These are phyloP conservation scores for Pleomassaria siparia DNA, from an alignment of 2,329 filamentous ascomycete genomes.

Conservation along the genomic window DNA sequence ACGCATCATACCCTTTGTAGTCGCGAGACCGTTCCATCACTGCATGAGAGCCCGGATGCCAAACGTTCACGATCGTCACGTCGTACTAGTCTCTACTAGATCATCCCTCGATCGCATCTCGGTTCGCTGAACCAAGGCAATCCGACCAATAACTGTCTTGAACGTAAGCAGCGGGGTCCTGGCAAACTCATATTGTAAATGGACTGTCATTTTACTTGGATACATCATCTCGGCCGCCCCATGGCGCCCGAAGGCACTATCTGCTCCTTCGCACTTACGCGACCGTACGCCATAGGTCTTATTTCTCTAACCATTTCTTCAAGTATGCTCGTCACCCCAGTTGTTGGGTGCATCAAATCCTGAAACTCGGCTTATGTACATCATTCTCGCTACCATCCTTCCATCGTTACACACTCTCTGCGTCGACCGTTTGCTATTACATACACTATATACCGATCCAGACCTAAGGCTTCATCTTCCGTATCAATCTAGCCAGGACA, in stretches of 20 bases:
- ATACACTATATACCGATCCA: background rate
- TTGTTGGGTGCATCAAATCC: background rate
- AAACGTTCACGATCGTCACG: constrained; percentile 1
- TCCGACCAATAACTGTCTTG: background rate
- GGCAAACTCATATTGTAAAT: background rate
- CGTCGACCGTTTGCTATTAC: background rate
- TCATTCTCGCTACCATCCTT: background rate
- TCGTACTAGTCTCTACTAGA: background rate
- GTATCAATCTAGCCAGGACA: background rate
- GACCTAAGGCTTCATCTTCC: background rate
- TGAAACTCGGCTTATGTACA: background rate
- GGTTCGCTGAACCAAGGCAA: background rate
- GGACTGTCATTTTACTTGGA: background rate
- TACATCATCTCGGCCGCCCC: background rate
- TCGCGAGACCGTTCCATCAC: background rate
- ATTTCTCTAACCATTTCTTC: background rate
- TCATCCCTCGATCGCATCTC: constrained; percentile 1
- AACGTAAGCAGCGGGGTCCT: background rate
- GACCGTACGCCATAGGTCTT: background rate
- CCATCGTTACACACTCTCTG: background rate
- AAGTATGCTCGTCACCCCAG: background rate
- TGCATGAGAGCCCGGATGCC: background rate
- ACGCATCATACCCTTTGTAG: background rate
- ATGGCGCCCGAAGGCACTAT: background rate
- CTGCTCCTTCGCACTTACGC: constrained; percentile 1